Base-by-base conservation (phyloP, 2,329 filamentous ascomycete species). In the Scedosporium boydii region DNA sequence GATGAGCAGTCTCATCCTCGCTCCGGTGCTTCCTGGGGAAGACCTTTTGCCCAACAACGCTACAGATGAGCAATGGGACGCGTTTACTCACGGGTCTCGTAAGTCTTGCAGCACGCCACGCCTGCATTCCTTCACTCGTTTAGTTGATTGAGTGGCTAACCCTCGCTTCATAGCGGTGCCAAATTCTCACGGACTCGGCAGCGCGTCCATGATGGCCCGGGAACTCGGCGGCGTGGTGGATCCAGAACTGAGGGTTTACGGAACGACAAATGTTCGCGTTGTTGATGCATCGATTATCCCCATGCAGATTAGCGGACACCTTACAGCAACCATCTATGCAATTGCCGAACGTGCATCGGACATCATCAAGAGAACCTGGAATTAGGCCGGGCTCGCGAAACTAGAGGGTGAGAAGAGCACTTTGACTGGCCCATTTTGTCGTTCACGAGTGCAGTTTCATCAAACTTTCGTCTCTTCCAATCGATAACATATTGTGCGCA, bases 241-340 rank as follows among this genome's bases (percentile, higher is more conserved):
- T 59, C 62, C 70, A 6, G 64, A 67, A 26, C 69, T 83, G 2
- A 74, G 72, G 58, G 80, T 83, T 0, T 76, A 82, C 61, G 80
- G 80, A 0, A 72, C 80, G 4, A 74, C 75, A 38, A 77, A 77
- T 55, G 73, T 83, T 6, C 75, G 80, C 4, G 74, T 82, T 3
- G 76, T 77, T 2, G 80, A 83, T 68, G 78, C 79, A 0, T 79
- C 76, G 16, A 68, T 81, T 18, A 76, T 82, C 16, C 80, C 80
- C 1, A 71, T 80, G 72, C 77, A 72, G 70, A 76, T 63, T 70
- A 80, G 70, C 72, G 78, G 66, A 0, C 74, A 80, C 10, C 78
- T 82, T 12, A 79, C 82, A 66, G 80, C 79, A 41, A 75, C 77
- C 0, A 77, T 82, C 1, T 83, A 83, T 63, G 81, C 79, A 69